A percentile compares a stretch with the other conserved stretches of the same genome.
These are phyloP conservation scores for Obba rivulosa DNA, from an alignment of 768 basidiomycete genomes.

Conservation along the genomic window DNA sequence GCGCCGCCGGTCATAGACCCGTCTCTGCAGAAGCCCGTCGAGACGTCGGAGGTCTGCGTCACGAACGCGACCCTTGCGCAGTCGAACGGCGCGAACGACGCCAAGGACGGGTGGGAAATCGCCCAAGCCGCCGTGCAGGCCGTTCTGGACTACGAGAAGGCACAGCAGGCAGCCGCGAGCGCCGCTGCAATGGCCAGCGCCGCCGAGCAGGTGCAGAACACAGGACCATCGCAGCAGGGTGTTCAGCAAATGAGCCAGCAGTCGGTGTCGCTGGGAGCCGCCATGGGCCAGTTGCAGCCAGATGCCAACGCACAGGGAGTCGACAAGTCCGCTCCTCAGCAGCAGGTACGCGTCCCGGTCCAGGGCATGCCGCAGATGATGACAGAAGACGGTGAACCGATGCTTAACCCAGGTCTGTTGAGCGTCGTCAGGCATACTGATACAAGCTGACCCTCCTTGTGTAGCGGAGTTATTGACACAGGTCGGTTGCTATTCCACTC, in stretches of 20 bases:
- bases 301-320: background rate
- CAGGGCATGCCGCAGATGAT: conserved; percentile 31
- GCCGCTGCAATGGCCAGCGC: background rate
- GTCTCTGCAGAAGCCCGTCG: conserved; percentile 26
- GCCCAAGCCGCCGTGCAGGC: conserved; percentile 25
- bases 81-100: conserved; percentile 6
- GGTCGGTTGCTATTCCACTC: conserved; percentile 29
- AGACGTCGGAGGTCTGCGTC: background rate
- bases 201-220: too few relatives aligned
- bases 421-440: too few relatives aligned
- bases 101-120: too few relatives aligned
- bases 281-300: background rate
- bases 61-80: conserved; percentile 3
- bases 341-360: too few relatives aligned
- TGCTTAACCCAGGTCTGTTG: conserved; percentile 59
- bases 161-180: conserved; percentile 10
- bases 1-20: conserved; percentile 32
- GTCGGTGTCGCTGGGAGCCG: too few relatives aligned
- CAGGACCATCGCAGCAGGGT: too few relatives aligned
- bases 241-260: too few relatives aligned
- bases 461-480: conserved; percentile 60
- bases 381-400: conserved; percentile 60
- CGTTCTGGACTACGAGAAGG: conserved; percentile 28
- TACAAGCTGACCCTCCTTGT: conserved; percentile 6
- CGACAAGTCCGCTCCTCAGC: too few relatives aligned